Percentiles rank a stretch among this genome's conserved stretches.
These are phyloP conservation scores for Fusarium sp. DNA, from an alignment of 2,329 filamentous ascomycete species.

Conservation along the genomic window DNA sequence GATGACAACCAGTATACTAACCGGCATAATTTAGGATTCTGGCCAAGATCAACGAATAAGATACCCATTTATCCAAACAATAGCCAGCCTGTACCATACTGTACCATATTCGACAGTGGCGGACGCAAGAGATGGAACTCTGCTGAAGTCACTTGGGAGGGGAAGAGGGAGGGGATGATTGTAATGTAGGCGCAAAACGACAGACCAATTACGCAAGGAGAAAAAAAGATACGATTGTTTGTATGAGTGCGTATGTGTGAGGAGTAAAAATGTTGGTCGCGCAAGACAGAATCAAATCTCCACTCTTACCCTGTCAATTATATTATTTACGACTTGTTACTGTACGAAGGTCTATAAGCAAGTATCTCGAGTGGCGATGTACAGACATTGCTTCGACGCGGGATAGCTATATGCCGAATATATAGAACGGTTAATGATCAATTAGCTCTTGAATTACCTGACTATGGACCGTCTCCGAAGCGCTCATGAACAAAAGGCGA, in stretches of 20 bases:
- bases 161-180: slow-evolving; percentile 36
- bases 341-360: neutral
- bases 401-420: neutral
- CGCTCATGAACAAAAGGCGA: slow-evolving; percentile 1
- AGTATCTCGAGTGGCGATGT: neutral
- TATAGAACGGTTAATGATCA: neutral
- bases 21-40: slow-evolving; percentile 74
- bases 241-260: slow-evolving; percentile 21
- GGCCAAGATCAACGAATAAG: slow-evolving; percentile 97
- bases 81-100: slow-evolving; percentile 53
- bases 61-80: slow-evolving; percentile 42
- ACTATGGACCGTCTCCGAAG: slow-evolving; percentile 10
- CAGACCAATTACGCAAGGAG: slow-evolving; percentile 32
- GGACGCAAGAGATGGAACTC: slow-evolving; percentile 33
- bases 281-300: slow-evolving; percentile 49
- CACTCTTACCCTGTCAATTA: slow-evolving; percentile 47
- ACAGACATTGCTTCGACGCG: neutral
- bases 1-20: slow-evolving; percentile 22
- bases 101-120: slow-evolving; percentile 50
- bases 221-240: slow-evolving; percentile 22
- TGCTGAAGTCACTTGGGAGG: slow-evolving; percentile 17
- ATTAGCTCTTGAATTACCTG: neutral
- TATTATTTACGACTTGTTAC: slow-evolving; percentile 7
- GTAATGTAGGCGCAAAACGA: slow-evolving; percentile 42
- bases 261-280: slow-evolving; percentile 39